These are phyloP conservation scores for Lathyrus oleraceus DNA, from an alignment of 306 rosid species.

Conservation along the genomic window DNA sequence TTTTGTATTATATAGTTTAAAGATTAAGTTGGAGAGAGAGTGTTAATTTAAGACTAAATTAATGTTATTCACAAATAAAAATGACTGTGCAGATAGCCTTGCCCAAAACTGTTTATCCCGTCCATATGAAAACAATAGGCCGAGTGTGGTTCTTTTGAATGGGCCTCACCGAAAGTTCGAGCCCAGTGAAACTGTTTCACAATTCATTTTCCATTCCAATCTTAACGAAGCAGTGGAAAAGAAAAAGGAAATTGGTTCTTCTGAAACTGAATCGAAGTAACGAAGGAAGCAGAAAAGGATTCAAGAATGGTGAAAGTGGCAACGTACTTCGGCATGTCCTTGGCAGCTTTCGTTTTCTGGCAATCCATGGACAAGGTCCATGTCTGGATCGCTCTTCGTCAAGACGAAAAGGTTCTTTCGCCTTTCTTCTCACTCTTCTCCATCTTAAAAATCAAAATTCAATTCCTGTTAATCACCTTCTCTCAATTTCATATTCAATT, in stretches of 20 bases:
- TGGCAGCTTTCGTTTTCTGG: slow-evolving; percentile 94
- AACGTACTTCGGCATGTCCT: slow-evolving; percentile 83
- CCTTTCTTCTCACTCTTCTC: neutral
- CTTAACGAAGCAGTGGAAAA: neutral
- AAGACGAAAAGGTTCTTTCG: slow-evolving; percentile 81
- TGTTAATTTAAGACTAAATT: too few relatives aligned
- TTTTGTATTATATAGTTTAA: too few relatives aligned
- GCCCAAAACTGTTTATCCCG: neutral
- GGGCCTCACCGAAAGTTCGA: neutral
- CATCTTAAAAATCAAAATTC: neutral
- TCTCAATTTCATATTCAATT: neutral
- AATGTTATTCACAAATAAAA: too few relatives aligned
- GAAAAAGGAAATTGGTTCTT: neutral
- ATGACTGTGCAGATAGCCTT: neutral
- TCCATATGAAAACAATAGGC: neutral
- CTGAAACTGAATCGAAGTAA: slow-evolving; percentile 20
- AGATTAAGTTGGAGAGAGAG: too few relatives aligned
- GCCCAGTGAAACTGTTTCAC: slow-evolving; percentile 5
- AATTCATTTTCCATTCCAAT: neutral
- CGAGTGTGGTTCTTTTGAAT: neutral
- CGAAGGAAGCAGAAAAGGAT: neutral
- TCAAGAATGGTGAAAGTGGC: slow-evolving; percentile 70
- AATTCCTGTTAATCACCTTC: neutral
- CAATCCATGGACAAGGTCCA: slow-evolving; percentile 89
- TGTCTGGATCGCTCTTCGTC: slow-evolving; percentile 98